A percentile compares a stretch with the other conserved stretches of the same genome.
Evolutionary conservation across 2,329 filamentous ascomycete genomes (phyloP).

Genomic region (Sporothrix brasiliensis): DNA sequence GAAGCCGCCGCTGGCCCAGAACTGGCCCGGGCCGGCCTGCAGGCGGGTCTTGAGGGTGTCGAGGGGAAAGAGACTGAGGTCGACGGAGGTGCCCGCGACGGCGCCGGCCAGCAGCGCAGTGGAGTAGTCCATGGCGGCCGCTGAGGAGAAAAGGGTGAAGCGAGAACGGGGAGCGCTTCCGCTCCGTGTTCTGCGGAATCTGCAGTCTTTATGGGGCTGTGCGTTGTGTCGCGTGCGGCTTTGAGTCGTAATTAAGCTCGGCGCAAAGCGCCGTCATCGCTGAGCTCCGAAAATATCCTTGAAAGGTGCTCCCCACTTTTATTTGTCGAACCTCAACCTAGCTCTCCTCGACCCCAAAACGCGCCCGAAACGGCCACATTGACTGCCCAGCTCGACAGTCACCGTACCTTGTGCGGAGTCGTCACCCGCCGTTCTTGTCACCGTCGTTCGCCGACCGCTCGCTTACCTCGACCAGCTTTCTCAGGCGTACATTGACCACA

Average conservation of each 20-base stretch:
- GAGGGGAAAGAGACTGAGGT: slow-evolving; percentile 94
- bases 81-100: slow-evolving; percentile 91
- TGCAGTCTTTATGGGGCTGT: not conserved
- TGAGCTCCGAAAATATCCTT: slow-evolving; percentile 11
- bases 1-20: slow-evolving; percentile 84
- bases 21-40: slow-evolving; percentile 68
- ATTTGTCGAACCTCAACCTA: not conserved
- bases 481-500: not conserved
- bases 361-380: not conserved
- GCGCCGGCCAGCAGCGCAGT: slow-evolving; percentile 76
- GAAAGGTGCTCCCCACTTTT: slow-evolving; percentile 22
- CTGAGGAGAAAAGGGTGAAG: not conserved
- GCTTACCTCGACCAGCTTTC: not conserved
- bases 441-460: not conserved
- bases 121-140: slow-evolving; percentile 51
- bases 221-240: slow-evolving; percentile 6
- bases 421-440: too few species aligned
- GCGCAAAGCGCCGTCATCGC: slow-evolving; percentile 19
- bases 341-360: not conserved
- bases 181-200: not conserved
- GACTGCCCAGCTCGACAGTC: not conserved
- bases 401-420: not conserved
- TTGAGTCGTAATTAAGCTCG: not conserved
- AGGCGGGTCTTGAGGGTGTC: slow-evolving; percentile 98
- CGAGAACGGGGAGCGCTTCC: not conserved